Conservation (phyloP, 192 early-diverging fungal species). For the Coemansia sp. region DNA sequence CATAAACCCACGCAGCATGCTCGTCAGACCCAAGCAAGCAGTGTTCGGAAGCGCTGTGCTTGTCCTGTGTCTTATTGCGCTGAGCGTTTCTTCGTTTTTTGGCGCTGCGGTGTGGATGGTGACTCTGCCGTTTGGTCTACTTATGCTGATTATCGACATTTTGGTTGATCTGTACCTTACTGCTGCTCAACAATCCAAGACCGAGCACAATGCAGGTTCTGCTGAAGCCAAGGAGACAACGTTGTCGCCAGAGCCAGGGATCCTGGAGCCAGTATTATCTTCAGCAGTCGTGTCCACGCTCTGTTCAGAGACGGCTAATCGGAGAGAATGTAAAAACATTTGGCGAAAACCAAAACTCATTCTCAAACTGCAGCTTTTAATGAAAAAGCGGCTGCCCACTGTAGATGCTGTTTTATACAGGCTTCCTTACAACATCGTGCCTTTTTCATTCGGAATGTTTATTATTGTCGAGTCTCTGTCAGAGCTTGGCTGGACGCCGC, state of each 20-base stretch:
- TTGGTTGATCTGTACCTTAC: slow-evolving; percentile 54
- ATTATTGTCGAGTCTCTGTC: slow-evolving; percentile 76
- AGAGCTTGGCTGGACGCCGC: slow-evolving; percentile 65
- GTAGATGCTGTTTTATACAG: slow-evolving; percentile 55
- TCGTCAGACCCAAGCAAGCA: slow-evolving; percentile 63
- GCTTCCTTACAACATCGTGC: slow-evolving; percentile 75
- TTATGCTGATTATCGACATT: slow-evolving; percentile 63
- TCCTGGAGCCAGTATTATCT: background rate
- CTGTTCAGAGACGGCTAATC: background rate
- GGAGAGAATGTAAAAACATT: background rate
- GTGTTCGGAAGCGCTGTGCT: slow-evolving; percentile 62
- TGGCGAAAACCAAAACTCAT: background rate
- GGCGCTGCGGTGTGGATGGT: slow-evolving; percentile 68
- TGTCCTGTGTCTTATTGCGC: slow-evolving; percentile 58
- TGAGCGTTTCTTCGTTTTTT: slow-evolving; percentile 70
- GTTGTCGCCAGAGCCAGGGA: background rate
- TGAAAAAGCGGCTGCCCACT: slow-evolving; percentile 52
- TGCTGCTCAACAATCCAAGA: background rate
- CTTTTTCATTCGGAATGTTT: slow-evolving; percentile 86
- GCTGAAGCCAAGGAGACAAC: background rate
- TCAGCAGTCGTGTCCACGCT: background rate
- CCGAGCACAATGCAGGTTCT: background rate
- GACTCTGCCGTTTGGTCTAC: slow-evolving; percentile 73
- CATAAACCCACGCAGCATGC: slow-evolving; percentile 53
- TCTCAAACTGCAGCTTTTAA: background rate